Evolutionary conservation across 2,329 filamentous ascomycete species (phyloP), one percentile per base, ranked within the genome.

Genomic region (Phyllosticta citribraziliensis): DNA sequence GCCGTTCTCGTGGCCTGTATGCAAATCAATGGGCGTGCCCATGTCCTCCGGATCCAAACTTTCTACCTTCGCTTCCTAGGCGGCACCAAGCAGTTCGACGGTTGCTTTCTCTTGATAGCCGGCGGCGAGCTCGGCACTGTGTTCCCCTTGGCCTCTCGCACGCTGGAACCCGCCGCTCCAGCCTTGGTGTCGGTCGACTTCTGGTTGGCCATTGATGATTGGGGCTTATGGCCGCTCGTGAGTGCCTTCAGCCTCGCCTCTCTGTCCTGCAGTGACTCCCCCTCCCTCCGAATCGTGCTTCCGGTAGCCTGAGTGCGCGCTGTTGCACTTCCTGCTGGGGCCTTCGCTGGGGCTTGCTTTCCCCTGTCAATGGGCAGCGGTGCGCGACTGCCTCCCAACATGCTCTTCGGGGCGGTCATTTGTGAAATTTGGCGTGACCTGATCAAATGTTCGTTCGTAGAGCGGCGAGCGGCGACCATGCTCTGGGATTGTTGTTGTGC

Each of bases 401-500:
- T 61, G 22, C 59, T 61, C 27, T 57, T 57, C 2, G 59, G 59
- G 24, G 58, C 53, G n/a, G n/a, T n/a, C 40, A 47, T n/a, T n/a
- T 47, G 40, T n/a, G 40, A 47, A 6, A 3, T 47, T 47, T 8
- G 40, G 40, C 40, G 40, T 8, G 40, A 47, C 27, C 27, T 30
- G 17, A 47, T n/a, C 6, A 47, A 47, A n/a, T n/a, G 14, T 12
- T 47, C n/a, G 14, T 17, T n/a, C 6, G 14, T 14, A 8, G 19
- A 20, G 52, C 52, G 52, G 52, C 24, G 52, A 12, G 20, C 52
- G 19, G 52, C 17, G 40, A 47, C n/a, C 40, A 47, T 47, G 40
- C n/a, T 47, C 53, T 60, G 58, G 22, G 59, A 50, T 47, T 61
- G 25, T n/a, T 61, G 59, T 19, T 61, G 59, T 5, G 56, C 56